phyloP scores from a whole-genome alignment of 2,329 filamentous ascomycete genomes.

The Ceratocystis harringtonii region DNA sequence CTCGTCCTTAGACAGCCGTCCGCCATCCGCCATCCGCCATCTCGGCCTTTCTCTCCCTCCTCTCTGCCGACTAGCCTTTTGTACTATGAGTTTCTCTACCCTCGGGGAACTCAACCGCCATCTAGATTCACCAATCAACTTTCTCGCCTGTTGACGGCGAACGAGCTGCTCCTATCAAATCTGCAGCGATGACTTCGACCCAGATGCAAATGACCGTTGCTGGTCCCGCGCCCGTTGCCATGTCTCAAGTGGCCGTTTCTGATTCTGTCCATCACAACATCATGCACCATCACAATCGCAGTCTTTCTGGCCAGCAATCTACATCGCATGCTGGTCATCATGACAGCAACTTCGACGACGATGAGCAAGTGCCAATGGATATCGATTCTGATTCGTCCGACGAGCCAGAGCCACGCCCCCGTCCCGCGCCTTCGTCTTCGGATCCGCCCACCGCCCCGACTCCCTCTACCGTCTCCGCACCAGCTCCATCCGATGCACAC shows the following conservation, averaged over 20 bases:
- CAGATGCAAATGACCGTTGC: slow-evolving; percentile 15
- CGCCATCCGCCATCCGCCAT: too few relatives aligned
- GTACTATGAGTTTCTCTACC: slow-evolving; percentile 12
- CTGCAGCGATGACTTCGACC: slow-evolving; percentile 17
- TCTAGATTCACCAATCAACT: slow-evolving; percentile 2
- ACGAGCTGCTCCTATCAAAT: slow-evolving; percentile 13
- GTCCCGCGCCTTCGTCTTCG: not conserved
- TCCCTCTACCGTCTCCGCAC: not conserved
- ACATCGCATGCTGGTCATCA: not conserved
- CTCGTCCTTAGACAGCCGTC: too few relatives aligned
- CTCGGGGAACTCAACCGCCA: slow-evolving; percentile 2
- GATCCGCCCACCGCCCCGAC: not conserved
- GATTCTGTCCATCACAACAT: slow-evolving; percentile 6
- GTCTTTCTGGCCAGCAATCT: not conserved
- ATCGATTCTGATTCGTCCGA: slow-evolving; percentile 10
- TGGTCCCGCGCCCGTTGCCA: slow-evolving; percentile 13
- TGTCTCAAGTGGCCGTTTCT: slow-evolving; percentile 10
- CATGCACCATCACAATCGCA: not conserved
- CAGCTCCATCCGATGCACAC: too few relatives aligned
- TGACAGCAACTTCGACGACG: not conserved
- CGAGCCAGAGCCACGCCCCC: not conserved
- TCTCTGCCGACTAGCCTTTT: not conserved
- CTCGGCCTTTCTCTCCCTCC: not conserved
- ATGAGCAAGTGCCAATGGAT: slow-evolving; percentile 16
- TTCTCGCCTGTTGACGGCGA: slow-evolving; percentile 10